Evolutionary conservation across 2,329 filamentous ascomycete species (phyloP).

Genomic region (Arthrobotrys sinensis): DNA sequence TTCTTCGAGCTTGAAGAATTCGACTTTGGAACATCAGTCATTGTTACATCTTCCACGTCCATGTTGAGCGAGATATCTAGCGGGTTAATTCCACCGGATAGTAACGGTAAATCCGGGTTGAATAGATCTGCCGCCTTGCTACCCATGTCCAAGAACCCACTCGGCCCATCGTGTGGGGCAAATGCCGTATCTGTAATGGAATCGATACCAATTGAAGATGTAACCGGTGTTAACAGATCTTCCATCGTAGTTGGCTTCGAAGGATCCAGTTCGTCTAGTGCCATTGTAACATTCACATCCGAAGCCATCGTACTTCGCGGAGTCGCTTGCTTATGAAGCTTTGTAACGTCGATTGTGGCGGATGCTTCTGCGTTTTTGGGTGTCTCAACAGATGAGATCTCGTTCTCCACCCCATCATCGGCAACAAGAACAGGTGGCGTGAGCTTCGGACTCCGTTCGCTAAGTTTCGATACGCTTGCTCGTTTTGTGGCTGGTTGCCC

Average conservation of each 20-base stretch:
- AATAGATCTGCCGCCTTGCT: conserved; percentile 37
- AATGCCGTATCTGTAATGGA: conserved; percentile 51
- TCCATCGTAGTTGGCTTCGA: conserved; percentile 35
- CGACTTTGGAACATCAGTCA: conserved; percentile 38
- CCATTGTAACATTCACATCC: conserved; percentile 28
- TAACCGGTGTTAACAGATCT: conserved; percentile 40
- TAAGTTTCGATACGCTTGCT: conserved; percentile 21
- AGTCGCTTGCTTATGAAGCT: conserved; percentile 30
- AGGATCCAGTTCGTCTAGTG: conserved; percentile 39
- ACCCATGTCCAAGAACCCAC: conserved; percentile 32
- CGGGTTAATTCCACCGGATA: conserved; percentile 56
- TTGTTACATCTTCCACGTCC: conserved; percentile 51
- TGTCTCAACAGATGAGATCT: conserved; percentile 34
- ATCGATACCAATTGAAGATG: conserved; percentile 42
- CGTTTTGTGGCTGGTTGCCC: conserved; percentile 8
- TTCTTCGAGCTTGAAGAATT: conserved; percentile 31
- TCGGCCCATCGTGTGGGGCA: conserved; percentile 19
- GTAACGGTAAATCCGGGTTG: conserved; percentile 36
- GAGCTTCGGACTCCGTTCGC: conserved; percentile 33
- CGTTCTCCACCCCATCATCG: conserved; percentile 28
- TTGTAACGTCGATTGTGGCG: conserved; percentile 17
- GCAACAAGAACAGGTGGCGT: conserved; percentile 30
- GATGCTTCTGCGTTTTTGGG: conserved; percentile 21
- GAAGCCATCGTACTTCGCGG: conserved; percentile 17
- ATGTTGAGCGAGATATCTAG: conserved; percentile 56